Conservation (phyloP, 345 rosid species). For the Rhodamnia rubescens region DNA sequence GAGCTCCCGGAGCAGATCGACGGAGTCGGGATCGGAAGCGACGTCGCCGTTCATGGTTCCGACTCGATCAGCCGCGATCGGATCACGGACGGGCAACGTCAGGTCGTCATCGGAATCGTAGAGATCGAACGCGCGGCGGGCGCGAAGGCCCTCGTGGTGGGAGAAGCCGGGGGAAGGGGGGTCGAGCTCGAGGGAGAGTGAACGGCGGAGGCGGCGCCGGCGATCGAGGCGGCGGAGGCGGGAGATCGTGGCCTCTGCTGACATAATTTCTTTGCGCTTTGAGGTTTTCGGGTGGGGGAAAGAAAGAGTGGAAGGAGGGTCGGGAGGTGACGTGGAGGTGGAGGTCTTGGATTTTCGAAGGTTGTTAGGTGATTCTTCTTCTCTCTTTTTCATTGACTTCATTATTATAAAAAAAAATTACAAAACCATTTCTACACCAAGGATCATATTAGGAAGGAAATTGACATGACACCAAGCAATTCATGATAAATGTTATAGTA, state of each 20-base stretch:
- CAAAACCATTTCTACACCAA: background rate
- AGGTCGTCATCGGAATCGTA: background rate
- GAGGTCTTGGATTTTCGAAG: background rate
- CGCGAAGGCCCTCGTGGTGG: background rate
- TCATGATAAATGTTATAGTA: background rate
- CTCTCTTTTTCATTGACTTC: background rate
- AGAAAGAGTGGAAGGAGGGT: background rate
- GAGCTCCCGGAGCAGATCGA: slow-evolving; percentile 32
- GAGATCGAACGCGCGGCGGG: background rate
- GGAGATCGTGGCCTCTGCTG: slow-evolving; percentile 21
- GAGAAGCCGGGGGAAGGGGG: slow-evolving; percentile 25
- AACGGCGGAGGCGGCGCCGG: slow-evolving; percentile 8
- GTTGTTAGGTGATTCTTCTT: background rate
- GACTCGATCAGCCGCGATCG: slow-evolving; percentile 14
- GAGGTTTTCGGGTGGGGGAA: background rate
- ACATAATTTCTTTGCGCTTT: background rate
- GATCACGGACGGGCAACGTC: background rate
- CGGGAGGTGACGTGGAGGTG: background rate
- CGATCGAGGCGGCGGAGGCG: slow-evolving; percentile 18
- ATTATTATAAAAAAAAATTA: background rate
- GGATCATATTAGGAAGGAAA: background rate
- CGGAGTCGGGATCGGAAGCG: slow-evolving; percentile 23
- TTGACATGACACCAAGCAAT: background rate
- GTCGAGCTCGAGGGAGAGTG: slow-evolving; percentile 9
- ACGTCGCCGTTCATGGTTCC: background rate